phyloP scores from a whole-genome alignment of 2,329 filamentous ascomycete genomes.

The Sclerotinia sclerotiorum region DNA sequence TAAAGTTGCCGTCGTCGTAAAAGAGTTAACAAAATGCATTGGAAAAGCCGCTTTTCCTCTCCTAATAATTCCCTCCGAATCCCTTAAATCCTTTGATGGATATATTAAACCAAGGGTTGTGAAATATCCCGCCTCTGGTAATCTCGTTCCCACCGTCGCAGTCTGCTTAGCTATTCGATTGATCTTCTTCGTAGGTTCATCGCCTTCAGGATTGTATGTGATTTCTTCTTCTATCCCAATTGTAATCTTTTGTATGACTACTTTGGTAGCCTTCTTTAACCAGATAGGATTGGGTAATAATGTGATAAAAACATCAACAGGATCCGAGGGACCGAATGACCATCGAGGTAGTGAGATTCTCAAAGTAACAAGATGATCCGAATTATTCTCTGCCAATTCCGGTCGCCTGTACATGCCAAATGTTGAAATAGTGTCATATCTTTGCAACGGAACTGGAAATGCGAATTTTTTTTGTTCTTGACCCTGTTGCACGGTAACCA shows the following conservation, averaged over 20 bases:
- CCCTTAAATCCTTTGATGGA: slow-evolving; percentile 83
- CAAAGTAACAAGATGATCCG: slow-evolving; percentile 87
- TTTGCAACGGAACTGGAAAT: slow-evolving; percentile 85
- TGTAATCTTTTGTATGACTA: slow-evolving; percentile 92
- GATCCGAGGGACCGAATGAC: slow-evolving; percentile 95
- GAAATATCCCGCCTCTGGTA: slow-evolving; percentile 89
- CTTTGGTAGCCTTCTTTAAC: slow-evolving; percentile 84
- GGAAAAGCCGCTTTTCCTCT: slow-evolving; percentile 85
- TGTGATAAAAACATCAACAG: slow-evolving; percentile 94
- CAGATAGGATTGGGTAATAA: slow-evolving; percentile 89
- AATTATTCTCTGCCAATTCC: slow-evolving; percentile 79
- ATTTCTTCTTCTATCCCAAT: slow-evolving; percentile 96
- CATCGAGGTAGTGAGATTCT: slow-evolving; percentile 90
- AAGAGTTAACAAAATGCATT: slow-evolving; percentile 82
- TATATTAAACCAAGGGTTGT: slow-evolving; percentile 91
- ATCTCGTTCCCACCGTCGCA: slow-evolving; percentile 75
- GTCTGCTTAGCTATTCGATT: slow-evolving; percentile 84
- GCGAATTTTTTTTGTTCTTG: slow-evolving; percentile 85
- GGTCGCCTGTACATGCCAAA: slow-evolving; percentile 99
- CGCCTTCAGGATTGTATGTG: slow-evolving; percentile 96
- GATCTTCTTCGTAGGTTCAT: slow-evolving; percentile 86
- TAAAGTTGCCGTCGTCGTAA: slow-evolving; percentile 88
- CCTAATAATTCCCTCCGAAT: slow-evolving; percentile 83
- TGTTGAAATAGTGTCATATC: slow-evolving; percentile 95
- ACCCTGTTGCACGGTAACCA: slow-evolving; percentile 93